Evolutionary conservation across 2,329 filamentous ascomycete species (phyloP), one percentile per base, ranked within the genome.

Genomic region (Emericellopsis atlantica): DNA sequence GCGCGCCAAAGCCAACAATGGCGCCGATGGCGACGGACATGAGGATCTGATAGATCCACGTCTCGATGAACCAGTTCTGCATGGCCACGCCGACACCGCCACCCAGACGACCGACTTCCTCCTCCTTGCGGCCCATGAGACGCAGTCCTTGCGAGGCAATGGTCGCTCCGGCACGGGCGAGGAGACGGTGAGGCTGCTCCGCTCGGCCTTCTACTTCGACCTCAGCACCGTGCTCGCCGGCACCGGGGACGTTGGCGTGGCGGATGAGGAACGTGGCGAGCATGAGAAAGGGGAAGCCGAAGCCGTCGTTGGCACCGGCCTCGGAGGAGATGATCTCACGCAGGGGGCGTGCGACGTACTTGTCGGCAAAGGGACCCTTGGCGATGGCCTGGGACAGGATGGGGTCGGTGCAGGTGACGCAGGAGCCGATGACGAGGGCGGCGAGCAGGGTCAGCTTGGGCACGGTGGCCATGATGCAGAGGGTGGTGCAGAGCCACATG

Each of bases 371-470:
- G 22, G 47, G 45, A 4, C 46, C 46, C 51, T 79, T 79, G 16
- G 75, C 76, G n/a, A 79, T 66, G 22, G 74, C 72, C 48, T 79
- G 74, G 0, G 74, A 77, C 6, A 80, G 59, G n/a, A 79, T 63
- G 0, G 76, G 75, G 44, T 79, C 76, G 0, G 75, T 80, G 42
- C 67, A 76, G 3, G 75, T 78, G 9, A 79, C 74, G 39, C 72
- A 77, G 0, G 75, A 72, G 3, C 66, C 74, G 44, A 80, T 74
- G 16, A 74, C 73, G 32, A 80, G 57, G 2, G 71, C 66, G 3
- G 70, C 61, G 2, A 76, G 59, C n/a, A 76, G 59, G 0, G 69
- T 67, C 8, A 79, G 44, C 21, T 72, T 70, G 0, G 75, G 74
- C 2, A 79, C 59, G 12, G 68, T 70, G 8, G 70, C 59, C 29